A percentile compares a stretch with the other conserved stretches of the same genome.
phyloP scores from a whole-genome alignment of 345 rosid species.

The Dipteronia sinensis region DNA sequence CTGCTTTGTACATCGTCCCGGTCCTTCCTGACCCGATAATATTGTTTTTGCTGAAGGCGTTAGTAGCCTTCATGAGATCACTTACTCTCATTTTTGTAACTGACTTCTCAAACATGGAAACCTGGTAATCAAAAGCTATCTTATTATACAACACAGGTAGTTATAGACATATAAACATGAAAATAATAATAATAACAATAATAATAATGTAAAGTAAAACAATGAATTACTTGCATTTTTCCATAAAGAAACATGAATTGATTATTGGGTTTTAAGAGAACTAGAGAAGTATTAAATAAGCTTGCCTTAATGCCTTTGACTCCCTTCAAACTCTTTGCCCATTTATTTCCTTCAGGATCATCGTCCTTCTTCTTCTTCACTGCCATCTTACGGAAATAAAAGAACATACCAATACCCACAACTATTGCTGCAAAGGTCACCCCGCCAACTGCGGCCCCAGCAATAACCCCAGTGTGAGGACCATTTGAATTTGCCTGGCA shows the following conservation, averaged over 20 bases:
- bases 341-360: conserved; percentile 92
- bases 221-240: conserved; percentile 5
- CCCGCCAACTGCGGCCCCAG: conserved; percentile 72
- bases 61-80: conserved; percentile 92
- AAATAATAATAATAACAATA: neutral
- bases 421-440: conserved; percentile 63
- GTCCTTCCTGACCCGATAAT: conserved; percentile 86
- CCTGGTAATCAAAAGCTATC: conserved; percentile 47
- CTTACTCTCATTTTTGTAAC: conserved; percentile 72
- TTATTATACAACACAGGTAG: conserved; percentile 9
- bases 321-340: conserved; percentile 78
- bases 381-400: conserved; percentile 55
- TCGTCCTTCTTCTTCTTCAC: conserved; percentile 68
- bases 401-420: conserved; percentile 49
- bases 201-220: conserved; percentile 10
- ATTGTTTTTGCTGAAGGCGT: conserved; percentile 71
- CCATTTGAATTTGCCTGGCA: conserved; percentile 37
- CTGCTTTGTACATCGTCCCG: conserved; percentile 81
- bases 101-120: conserved; percentile 82
- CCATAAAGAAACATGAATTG: conserved; percentile 10
- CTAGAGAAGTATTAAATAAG: conserved; percentile 15
- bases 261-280: conserved; percentile 2
- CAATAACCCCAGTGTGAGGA: conserved; percentile 44
- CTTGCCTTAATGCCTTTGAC: conserved; percentile 71
- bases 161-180: conserved; percentile 9